phyloP scores from a whole-genome alignment of 306 rosid genomes.

The Begonia fuchsioides region DNA sequence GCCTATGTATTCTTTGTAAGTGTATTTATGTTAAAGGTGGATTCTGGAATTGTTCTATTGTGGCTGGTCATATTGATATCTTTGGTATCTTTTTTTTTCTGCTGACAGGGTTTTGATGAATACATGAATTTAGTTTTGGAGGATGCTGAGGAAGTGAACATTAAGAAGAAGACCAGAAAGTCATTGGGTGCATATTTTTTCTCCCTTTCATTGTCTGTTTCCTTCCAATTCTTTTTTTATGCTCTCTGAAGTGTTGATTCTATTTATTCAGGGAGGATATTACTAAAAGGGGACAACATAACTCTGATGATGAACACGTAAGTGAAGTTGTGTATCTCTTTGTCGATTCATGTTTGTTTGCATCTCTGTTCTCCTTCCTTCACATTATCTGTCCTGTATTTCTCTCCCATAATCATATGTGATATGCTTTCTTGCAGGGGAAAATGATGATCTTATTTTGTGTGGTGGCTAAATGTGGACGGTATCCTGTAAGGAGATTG shows the following conservation, averaged over 20 bases:
- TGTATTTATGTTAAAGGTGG: too few species aligned
- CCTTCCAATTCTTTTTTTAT: neutral
- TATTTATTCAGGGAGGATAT: constrained; percentile 53
- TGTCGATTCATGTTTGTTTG: too few species aligned
- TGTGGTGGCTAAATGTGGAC: too few species aligned
- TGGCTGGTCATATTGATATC: too few species aligned
- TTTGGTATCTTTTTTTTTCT: too few species aligned
- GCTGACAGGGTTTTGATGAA: constrained; percentile 54
- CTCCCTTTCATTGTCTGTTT: neutral
- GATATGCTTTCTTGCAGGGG: constrained; percentile 29
- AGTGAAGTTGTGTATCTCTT: constrained; percentile 9
- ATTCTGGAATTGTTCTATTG: too few species aligned
- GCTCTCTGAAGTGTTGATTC: constrained; percentile 10
- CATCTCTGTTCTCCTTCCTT: neutral
- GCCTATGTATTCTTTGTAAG: too few species aligned
- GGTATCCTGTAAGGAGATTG: too few species aligned
- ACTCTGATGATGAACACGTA: constrained; percentile 83
- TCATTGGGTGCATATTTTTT: constrained; percentile 26
- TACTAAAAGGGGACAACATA: constrained; percentile 83
- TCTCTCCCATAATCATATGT: neutral
- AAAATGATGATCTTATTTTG: constrained; percentile 27
- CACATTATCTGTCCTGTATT: neutral
- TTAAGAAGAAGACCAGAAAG: constrained; percentile 71
- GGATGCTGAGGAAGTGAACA: constrained; percentile 60
- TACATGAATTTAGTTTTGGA: constrained; percentile 58